Base-by-base conservation (phyloP, 2,329 filamentous ascomycete genomes). In the Colletotrichum magnum region DNA sequence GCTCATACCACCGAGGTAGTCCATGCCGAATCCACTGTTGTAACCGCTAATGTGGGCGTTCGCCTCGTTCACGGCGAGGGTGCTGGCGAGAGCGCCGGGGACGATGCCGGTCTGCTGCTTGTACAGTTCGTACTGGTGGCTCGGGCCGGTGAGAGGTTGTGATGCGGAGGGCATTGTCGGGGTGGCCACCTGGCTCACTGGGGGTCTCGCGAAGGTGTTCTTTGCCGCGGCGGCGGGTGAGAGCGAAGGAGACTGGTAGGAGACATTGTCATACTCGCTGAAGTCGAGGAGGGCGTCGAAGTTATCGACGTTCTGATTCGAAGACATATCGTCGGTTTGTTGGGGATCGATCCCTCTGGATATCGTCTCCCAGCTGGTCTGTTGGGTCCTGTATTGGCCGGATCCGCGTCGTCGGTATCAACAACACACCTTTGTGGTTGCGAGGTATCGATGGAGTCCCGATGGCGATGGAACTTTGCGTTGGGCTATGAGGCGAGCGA, bases 91-190 rank as follows among this genome's bases (percentile, higher is more conserved):
- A 60, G 94, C 95, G 71, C 94, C 94, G 1, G 94, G 92, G 0
- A 96, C 94, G 36, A 98, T 90, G 72, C 95, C 94, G 4, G 96
- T 98, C 84, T 98, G 95, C 79, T 99, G 96, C 83, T 94, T 93
- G 85, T 98, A 97, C 77, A 94, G 90, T 76, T 94, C 93, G 85
- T 98, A 98, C 82, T 97, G 94, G 83, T 98, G 95, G 80, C 94
- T 97, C 9, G 96, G 95, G 43, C 90, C 93, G 56, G 90, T 90
- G 77, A 95, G 89, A 39, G 88, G 87, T 71, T 91, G 88, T 28
- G 76, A 80, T 63, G 85, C 82, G 7, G 87, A 80, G 18, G 88
- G 80, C 43, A 84, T 81, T 4, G 85, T 82, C n/a, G 88, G 86
- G 5, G 89, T 86, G 64, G 85, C 83, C 51, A 87, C 82, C 60